Base-by-base conservation (phyloP, 148 eudicot genomes). In the Polygonum maritimum region DNA sequence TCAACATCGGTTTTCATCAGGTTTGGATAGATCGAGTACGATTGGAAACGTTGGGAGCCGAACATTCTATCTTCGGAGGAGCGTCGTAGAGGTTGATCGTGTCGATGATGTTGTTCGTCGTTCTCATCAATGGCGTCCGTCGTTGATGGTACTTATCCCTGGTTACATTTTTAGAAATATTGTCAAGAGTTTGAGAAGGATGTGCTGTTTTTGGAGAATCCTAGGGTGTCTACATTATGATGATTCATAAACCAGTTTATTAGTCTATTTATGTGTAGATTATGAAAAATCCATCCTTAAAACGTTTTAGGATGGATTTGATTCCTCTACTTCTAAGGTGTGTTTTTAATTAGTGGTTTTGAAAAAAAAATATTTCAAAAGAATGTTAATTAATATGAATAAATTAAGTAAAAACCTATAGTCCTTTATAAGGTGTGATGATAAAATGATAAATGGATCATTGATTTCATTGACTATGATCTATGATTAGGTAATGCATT, bases 1-100 rank as follows among this genome's bases (percentile, higher is more conserved):
- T 21, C 39, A 16, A 47, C 9, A 60, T 2, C 5, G 7, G 18
- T 70, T 71, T n/a, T 5, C 0, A 12, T 12, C 36, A 94, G 97
- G 97, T 77, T 81, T 94, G 89, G 83, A 83, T 51, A 86, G 82
- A 77, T 79, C 89, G 8, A 83, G 83, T 74, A 74, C 84, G 78
- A 92, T 94, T 13, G 97, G 97, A 39, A 90, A 86, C 18, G 81
- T 81, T 13, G 98, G 98, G 35, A 88, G 87, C 79, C 87, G 97
- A 77, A 90, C 84, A 78, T 94, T 92, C 67, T 94, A 90, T 82
- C 93, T 94, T 54, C 76, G 82, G 5, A 74, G 9, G 38, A 19
- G 40, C 44, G 48, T 18, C 10, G 19, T 81, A 13, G 87, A 83
- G 7, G 75, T 49, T n/a, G 58, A 47, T 33, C 71, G 62, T 2